Base-by-base conservation (phyloP, 1,139 yeast genomes). In the Suzukiozyma palmioleophila region DNA sequence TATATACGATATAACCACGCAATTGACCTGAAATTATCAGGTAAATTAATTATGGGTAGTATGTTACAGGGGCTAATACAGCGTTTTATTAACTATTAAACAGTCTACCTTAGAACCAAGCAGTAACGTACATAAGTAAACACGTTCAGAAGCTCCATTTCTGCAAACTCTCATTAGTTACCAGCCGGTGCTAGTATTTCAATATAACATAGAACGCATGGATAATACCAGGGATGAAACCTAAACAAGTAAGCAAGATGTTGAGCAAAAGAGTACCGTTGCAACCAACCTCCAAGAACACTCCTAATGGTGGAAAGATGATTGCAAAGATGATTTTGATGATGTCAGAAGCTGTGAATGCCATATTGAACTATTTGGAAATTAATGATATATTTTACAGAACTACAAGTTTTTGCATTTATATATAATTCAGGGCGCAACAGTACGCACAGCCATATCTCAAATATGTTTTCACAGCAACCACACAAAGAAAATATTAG, bases 291-390 rank as follows among this genome's bases (percentile, higher is more conserved):
- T 83, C 88, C 47, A 81, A 59, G 62, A 81, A 81, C 13, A 84
- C 92, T 46, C 89, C 90, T 46, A 84, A 62, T 40, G 90, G 90
- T 37, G 90, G 90, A 46, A 83, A 65, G 50, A 84, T 60, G 53
- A 82, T 55, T 24, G 89, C 89, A 49, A 71, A 59, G 41, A 81
- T 66, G 52, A 82, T 66, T 63, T 82, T 81, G 54, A 81, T 52
- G 49, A 81, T 78, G 59, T 77, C 82, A 15, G 78, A 57, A 53
- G 71, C 70, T 39, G 80, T 75, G 46, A 74, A 48, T 32, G 80
- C 76, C 81, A 75, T 75, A 39, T 33, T 46, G 10, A 28, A 28
- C 7, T 12, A 28, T 4, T 30, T 31, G 25, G n/a, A 15, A 16
- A 22, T 16, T 14, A 28, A 25, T 11, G 12, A 14, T 26, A 30